phyloP scores from a whole-genome alignment of 768 basidiomycete genomes.

The Termitomyces sp. region DNA sequence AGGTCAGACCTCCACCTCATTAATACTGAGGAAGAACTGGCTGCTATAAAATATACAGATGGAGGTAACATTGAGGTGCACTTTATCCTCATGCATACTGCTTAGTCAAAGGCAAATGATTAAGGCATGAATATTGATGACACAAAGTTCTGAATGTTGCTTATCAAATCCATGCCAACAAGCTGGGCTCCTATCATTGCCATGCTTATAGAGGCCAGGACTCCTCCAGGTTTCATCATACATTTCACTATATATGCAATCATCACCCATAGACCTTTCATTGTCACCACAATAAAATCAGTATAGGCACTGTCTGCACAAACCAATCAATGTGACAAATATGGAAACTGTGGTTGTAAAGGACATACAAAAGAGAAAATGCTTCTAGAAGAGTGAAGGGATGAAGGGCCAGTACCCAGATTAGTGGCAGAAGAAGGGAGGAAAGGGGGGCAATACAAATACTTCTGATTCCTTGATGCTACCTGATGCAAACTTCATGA shows the following conservation, averaged over 20 bases:
- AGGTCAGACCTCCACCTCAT: background rate
- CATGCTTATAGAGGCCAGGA: background rate
- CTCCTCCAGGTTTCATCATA: background rate
- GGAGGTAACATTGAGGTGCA: background rate
- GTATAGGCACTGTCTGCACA: background rate
- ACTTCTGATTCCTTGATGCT: too few species aligned
- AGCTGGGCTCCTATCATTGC: background rate
- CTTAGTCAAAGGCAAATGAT: background rate
- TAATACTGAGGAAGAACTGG: background rate
- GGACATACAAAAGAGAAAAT: too few species aligned
- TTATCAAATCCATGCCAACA: background rate
- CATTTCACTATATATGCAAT: background rate
- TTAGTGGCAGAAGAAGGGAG: too few species aligned
- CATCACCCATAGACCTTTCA: background rate
- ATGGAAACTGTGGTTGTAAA: background rate
- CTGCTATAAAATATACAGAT: background rate
- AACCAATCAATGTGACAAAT: background rate
- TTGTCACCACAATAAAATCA: background rate
- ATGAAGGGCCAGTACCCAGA: too few species aligned
- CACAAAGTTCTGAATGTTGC: background rate
- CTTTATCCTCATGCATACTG: background rate
- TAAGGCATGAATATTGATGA: background rate
- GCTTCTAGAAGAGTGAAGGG: too few species aligned
- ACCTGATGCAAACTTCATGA: too few species aligned
- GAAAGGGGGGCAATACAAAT: too few species aligned